phyloP scores from a whole-genome alignment of 345 rosid species.

The Raphanus sativus region DNA sequence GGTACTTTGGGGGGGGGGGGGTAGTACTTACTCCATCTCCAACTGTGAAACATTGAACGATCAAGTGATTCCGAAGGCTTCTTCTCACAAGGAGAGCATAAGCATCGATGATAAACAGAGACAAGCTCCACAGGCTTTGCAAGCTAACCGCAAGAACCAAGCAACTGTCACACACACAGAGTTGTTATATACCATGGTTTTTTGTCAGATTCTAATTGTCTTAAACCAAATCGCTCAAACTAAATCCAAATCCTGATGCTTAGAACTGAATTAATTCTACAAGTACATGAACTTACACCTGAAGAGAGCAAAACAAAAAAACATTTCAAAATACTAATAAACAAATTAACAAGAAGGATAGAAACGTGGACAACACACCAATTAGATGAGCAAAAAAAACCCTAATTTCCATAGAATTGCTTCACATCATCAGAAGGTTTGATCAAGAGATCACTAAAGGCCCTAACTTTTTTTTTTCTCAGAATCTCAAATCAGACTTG shows the following conservation, averaged over 20 bases:
- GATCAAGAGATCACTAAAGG: not conserved
- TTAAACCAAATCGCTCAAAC: not conserved
- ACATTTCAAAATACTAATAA: not conserved
- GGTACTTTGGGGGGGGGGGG: too few relatives aligned
- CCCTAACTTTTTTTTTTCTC: not conserved
- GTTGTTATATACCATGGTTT: not conserved
- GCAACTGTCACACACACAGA: conserved; percentile 49
- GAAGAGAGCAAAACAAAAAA: not conserved
- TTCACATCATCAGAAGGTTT: not conserved
- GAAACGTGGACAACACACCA: not conserved
- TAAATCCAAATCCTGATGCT: not conserved
- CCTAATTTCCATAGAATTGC: not conserved
- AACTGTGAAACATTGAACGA: conserved; percentile 53
- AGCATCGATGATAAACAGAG: conserved; percentile 56
- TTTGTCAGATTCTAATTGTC: conserved; percentile 1
- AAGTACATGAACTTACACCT: not conserved
- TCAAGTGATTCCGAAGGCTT: conserved; percentile 51
- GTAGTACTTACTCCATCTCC: conserved; percentile 93
- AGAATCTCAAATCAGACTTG: conserved; percentile 2
- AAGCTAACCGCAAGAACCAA: conserved; percentile 66
- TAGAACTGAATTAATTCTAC: not conserved
- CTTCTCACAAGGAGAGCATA: conserved; percentile 70
- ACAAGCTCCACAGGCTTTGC: conserved; percentile 78
- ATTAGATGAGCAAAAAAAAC: not conserved
- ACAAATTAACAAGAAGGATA: not conserved